Conservation (phyloP, 225 moss, liverwort and hornwort species). For the Sphagnum tenellum region DNA sequence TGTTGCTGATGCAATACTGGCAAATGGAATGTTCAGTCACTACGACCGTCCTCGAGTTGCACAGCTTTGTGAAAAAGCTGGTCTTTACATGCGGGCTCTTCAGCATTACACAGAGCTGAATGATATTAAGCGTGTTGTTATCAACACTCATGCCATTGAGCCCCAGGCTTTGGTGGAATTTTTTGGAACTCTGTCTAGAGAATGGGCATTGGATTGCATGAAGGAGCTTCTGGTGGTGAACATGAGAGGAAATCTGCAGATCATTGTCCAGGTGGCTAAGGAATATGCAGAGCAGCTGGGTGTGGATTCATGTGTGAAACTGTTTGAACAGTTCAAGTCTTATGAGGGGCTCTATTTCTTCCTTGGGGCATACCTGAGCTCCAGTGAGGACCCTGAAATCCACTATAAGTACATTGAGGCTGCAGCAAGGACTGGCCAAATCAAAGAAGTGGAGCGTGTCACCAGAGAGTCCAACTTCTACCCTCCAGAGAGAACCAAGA, state of each 20-base stretch:
- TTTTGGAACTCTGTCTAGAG: constrained; percentile 84
- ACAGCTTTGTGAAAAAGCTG: constrained; percentile 97
- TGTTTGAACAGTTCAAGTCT: constrained; percentile 20
- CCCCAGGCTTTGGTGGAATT: constrained; percentile 87
- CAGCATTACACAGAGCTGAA: constrained; percentile 85
- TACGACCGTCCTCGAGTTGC: constrained; percentile 93
- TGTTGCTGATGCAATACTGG: constrained; percentile 90
- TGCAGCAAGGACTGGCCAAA: constrained; percentile 68
- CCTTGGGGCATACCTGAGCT: background rate
- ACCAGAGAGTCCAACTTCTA: constrained; percentile 90
- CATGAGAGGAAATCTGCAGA: constrained; percentile 74
- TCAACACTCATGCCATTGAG: constrained; percentile 87
- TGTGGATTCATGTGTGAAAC: constrained; percentile 21
- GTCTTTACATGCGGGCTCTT: constrained; percentile 86
- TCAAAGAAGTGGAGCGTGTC: constrained; percentile 87
- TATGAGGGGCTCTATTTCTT: constrained; percentile 25
- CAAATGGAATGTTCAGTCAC: constrained; percentile 90
- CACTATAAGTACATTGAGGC: constrained; percentile 53
- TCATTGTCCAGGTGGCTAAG: constrained; percentile 74
- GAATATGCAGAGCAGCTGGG: constrained; percentile 49
- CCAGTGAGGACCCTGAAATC: constrained; percentile 56
- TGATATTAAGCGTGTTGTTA: constrained; percentile 90
- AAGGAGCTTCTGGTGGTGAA: constrained; percentile 84
- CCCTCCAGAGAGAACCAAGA: constrained; percentile 82
- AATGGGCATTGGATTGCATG: constrained; percentile 97